Conservation (phyloP, 116 monocot species). For the Papilionanthe hybrid region DNA sequence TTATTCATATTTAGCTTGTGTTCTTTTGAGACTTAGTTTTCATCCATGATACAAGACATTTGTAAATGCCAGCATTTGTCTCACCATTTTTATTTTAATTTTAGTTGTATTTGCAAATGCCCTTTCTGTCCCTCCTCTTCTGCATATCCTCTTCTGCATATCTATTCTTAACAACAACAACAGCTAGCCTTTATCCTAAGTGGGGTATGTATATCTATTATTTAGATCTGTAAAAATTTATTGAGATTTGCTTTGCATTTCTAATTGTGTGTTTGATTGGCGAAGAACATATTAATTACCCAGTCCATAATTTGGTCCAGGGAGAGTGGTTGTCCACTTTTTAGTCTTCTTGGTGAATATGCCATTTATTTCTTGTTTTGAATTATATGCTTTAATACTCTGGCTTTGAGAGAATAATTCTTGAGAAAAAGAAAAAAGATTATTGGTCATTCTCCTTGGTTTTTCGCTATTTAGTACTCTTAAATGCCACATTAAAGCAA, state of each 20-base stretch:
- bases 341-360: no score
- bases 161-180: not conserved
- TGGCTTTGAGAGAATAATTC: not conserved
- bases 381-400: not conserved
- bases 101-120: not conserved
- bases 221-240: not conserved
- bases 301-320: no score
- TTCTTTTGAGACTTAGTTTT: not conserved
- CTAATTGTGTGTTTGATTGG: no score
- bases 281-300: no score
- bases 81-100: not conserved
- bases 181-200: no score
- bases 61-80: not conserved
- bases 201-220: no score
- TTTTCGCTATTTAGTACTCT: not conserved
- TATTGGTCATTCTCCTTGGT: not conserved
- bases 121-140: not conserved
- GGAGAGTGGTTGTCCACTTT: no score
- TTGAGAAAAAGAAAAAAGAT: not conserved
- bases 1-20: not conserved
- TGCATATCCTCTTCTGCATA: not conserved
- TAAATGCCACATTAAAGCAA: not conserved
- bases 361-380: not conserved
- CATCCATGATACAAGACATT: not conserved
- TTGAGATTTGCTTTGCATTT: not conserved